Base-by-base conservation (phyloP, 768 basidiomycete genomes). In the Mycena amicta region DNA sequence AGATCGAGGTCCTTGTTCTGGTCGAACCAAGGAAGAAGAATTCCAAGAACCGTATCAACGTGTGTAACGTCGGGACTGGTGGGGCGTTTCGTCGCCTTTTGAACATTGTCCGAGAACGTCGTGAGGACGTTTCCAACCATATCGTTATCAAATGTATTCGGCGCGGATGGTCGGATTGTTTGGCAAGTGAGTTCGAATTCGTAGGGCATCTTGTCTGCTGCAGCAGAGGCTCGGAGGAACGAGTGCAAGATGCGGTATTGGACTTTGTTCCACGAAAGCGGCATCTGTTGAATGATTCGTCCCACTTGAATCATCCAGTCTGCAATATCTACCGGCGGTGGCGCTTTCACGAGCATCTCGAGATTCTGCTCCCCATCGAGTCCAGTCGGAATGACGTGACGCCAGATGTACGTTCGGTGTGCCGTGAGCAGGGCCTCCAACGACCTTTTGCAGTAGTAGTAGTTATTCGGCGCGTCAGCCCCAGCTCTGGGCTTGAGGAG, bases 11-110 rank as follows among this genome's bases (percentile, higher is more conserved):
- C 33, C 20, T 30, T 26, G 22, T 13, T 41, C 3, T 29, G 18
- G 49, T 64, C 56, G 31, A 60, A 57, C 56, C 55, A 64, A 2
- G 62, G 62, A 26, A 64, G 62, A 1, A 64, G 28, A 5, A 57
- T 60, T 26, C 53, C 53, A 18, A 64, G 45, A 33, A 64, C 56
- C 12, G 29, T 54, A 23, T 64, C 62, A 39, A 57, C 50, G 51
- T 64, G 62, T n/a, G 40, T 60, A 22, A 60, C 41, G 6, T 29
- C 20, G 5, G 31, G 11, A n/a, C n/a, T n/a, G 23, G 6, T 12
- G 23, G 46, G 41, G 16, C 4, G 28, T 20, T 54, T 31, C 11
- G 53, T 50, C 11, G 62, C 62, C 43, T 57, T 60, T 20, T 46
- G 56, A 16, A 55, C 56, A 29, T 57, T 60, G 12, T 57, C 23